These are phyloP conservation scores for Penicillium sp. DNA, from an alignment of 2,329 filamentous ascomycete species.

Conservation along the genomic window DNA sequence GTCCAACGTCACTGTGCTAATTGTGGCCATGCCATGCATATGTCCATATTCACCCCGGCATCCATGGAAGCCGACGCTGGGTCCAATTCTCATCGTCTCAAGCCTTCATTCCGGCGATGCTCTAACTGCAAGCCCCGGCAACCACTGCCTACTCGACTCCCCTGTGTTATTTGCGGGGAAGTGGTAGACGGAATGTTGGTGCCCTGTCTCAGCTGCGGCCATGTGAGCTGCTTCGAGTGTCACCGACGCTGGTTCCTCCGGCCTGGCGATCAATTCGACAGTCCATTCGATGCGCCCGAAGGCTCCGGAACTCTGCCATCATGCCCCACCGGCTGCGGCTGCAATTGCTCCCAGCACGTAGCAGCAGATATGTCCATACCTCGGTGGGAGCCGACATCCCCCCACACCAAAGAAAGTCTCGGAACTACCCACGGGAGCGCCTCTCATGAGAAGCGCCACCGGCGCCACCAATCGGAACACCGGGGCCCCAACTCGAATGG, in stretches of 20 bases:
- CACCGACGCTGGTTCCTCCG: constrained; percentile 43
- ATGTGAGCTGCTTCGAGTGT: constrained; percentile 48
- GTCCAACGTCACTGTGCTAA: constrained; percentile 44
- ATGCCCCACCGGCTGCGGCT: constrained; percentile 51
- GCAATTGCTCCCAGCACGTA: constrained; percentile 43
- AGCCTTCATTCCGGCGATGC: constrained; percentile 29
- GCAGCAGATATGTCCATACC: constrained; percentile 35
- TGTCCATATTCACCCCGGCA: constrained; percentile 36
- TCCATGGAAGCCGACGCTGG: constrained; percentile 16
- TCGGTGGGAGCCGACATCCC: constrained; percentile 19
- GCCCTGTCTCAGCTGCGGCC: constrained; percentile 49
- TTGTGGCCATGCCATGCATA: constrained; percentile 39
- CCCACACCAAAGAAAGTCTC: constrained; percentile 4
- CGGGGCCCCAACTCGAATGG: constrained; percentile 12
- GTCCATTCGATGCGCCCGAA: constrained; percentile 9
- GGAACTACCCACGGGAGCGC: constrained; percentile 1
- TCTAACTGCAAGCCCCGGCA: constrained; percentile 36
- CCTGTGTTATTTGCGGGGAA: constrained; percentile 47
- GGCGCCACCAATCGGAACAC: constrained; percentile 21
- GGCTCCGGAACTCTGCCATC: constrained; percentile 23
- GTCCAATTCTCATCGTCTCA: constrained; percentile 22
- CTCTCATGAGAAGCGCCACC: constrained; percentile 21
- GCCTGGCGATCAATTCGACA: constrained; percentile 13
- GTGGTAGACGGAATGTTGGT: constrained; percentile 45
- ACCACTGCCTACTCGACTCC: constrained; percentile 34